Percentiles rank a stretch among this genome's conserved stretches.
These are phyloP conservation scores for Penicillium thymicola DNA, from an alignment of 2,329 filamentous ascomycete genomes.

Conservation along the genomic window DNA sequence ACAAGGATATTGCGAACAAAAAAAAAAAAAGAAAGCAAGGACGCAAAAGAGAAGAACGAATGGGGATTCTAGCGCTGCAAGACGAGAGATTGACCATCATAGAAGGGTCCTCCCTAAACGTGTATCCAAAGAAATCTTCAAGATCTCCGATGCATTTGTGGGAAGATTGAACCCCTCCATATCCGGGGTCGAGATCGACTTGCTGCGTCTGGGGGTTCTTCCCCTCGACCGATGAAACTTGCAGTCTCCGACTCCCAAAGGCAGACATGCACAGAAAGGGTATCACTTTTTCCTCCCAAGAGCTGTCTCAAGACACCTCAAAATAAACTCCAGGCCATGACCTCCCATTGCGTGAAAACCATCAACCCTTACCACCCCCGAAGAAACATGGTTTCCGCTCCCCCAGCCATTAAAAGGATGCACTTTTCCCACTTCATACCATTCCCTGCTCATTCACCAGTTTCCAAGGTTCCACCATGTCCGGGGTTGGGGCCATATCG, in stretches of 20 bases:
- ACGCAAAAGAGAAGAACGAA: constrained; percentile 26
- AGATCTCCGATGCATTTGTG: constrained; percentile 30
- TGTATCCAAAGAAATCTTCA: constrained; percentile 25
- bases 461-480: not conserved
- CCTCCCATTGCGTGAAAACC: constrained; percentile 31
- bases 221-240: constrained; percentile 37
- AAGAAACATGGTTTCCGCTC: constrained; percentile 25
- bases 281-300: constrained; percentile 44
- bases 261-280: constrained; percentile 42
- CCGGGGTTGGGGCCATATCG: constrained; percentile 3
- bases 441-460: constrained; percentile 3
- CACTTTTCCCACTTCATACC: constrained; percentile 8
- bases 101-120: constrained; percentile 1
- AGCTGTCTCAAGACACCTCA: constrained; percentile 41
- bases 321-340: constrained; percentile 37
- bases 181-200: constrained; percentile 20
- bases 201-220: constrained; percentile 29
- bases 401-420: constrained; percentile 25
- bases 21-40: constrained; percentile 15
- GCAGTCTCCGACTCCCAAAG: constrained; percentile 37
- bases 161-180: constrained; percentile 25
- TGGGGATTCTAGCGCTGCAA: constrained; percentile 36
- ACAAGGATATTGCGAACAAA: constrained; percentile 23
- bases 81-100: constrained; percentile 25
- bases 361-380: constrained; percentile 26